A percentile compares a stretch with the other conserved stretches of the same genome.
These are phyloP conservation scores for Nannochloris sp. DNA, from an alignment of 139 green algal genomes.

Conservation along the genomic window DNA sequence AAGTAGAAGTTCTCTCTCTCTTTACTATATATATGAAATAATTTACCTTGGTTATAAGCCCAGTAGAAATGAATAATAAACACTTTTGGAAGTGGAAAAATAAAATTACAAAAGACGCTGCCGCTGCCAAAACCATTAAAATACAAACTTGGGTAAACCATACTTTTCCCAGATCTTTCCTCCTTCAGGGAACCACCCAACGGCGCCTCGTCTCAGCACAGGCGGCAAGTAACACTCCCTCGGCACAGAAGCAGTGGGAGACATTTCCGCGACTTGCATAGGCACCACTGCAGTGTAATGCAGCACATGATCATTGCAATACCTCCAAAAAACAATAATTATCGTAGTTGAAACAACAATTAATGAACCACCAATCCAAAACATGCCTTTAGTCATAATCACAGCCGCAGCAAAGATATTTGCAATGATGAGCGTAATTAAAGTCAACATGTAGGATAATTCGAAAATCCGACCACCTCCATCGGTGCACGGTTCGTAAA, in stretches of 20 bases:
- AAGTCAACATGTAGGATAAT: neutral
- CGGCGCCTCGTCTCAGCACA: neutral
- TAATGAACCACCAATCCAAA: neutral
- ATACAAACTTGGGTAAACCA: neutral
- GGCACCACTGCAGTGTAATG: too few species aligned
- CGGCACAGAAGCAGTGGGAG: too few species aligned
- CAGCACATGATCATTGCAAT: too few species aligned
- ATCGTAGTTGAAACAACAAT: neutral
- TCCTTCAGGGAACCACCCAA: neutral
- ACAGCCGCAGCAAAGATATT: neutral
- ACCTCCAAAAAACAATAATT: too few species aligned
- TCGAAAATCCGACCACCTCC: neutral
- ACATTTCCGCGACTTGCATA: too few species aligned
- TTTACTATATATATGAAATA: too few species aligned
- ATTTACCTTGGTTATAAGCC: too few species aligned
- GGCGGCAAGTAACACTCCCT: neutral
- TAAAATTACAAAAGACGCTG: too few species aligned
- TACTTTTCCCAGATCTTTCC: conserved; percentile 3
- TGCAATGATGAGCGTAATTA: neutral
- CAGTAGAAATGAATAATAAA: too few species aligned
- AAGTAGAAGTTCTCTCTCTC: too few species aligned
- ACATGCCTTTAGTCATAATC: neutral
- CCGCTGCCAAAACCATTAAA: too few species aligned
- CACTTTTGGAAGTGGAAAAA: too few species aligned
- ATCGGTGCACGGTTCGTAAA: neutral